phyloP scores from a whole-genome alignment of 2,329 filamentous ascomycete species.

The Claviceps purpurea region DNA sequence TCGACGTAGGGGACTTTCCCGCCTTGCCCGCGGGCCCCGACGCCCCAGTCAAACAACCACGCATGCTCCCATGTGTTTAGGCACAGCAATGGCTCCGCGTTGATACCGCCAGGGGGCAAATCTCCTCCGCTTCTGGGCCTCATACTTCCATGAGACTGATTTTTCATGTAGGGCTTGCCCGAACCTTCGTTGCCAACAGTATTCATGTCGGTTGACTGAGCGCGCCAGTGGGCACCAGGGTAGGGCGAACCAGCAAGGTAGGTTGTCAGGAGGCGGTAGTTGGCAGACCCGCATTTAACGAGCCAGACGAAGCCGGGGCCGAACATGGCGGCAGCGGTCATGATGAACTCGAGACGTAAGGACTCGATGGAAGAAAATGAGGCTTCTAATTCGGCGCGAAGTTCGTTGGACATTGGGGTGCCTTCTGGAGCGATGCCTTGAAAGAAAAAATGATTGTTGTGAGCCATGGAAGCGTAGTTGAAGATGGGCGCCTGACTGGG shows the following conservation, averaged over 20 bases:
- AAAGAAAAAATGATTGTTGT: constrained; percentile 86
- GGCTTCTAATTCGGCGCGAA: constrained; percentile 47
- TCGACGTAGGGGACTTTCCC: constrained; percentile 68
- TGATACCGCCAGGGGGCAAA: constrained; percentile 51
- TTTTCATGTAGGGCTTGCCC: constrained; percentile 25
- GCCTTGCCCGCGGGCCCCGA: constrained; percentile 40
- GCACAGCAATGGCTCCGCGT: constrained; percentile 68
- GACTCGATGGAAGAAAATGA: constrained; percentile 76
- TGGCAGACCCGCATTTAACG: constrained; percentile 41
- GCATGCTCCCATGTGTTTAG: constrained; percentile 95
- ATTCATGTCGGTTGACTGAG: constrained; percentile 57
- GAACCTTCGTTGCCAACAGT: constrained; percentile 32
- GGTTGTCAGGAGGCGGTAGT: constrained; percentile 63
- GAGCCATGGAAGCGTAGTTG: constrained; percentile 93
- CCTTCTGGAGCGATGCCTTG: constrained; percentile 31
- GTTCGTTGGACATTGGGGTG: constrained; percentile 38
- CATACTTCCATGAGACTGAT: constrained; percentile 19
- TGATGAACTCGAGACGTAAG: constrained; percentile 64
- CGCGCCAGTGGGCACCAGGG: constrained; percentile 69
- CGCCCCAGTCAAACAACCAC: constrained; percentile 70
- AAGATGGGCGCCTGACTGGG: constrained; percentile 67
- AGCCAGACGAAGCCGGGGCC: constrained; percentile 97
- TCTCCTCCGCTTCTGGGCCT: constrained; percentile 13
- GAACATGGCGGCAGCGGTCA: constrained; percentile 82
- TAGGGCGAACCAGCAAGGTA: constrained; percentile 89